Conservation (phyloP, 2,329 filamentous ascomycete species). For the Scedosporium aurantiacum region DNA sequence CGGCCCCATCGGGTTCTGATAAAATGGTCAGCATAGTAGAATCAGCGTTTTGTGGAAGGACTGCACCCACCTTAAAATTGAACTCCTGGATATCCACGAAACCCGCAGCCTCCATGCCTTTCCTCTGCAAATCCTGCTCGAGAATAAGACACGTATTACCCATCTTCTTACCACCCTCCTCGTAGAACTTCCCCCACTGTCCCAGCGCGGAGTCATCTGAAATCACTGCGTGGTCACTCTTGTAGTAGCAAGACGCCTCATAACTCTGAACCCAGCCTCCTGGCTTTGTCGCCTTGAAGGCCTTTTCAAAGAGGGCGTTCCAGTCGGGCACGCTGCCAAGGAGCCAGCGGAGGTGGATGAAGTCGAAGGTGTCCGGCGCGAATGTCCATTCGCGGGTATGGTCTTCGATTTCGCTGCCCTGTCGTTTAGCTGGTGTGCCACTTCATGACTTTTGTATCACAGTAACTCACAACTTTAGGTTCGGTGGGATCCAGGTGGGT, state of each 20-base stretch:
- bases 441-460: neutral
- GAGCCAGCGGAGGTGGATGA: constrained; percentile 48
- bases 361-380: constrained; percentile 36
- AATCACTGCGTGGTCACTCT: constrained; percentile 16
- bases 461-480: constrained; percentile 17
- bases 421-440: neutral
- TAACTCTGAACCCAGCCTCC: constrained; percentile 11
- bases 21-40: neutral
- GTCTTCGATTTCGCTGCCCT: constrained; percentile 20
- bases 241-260: constrained; percentile 8
- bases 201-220: constrained; percentile 2
- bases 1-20: constrained; percentile 15
- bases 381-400: constrained; percentile 31
- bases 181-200: constrained; percentile 8
- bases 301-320: constrained; percentile 38
- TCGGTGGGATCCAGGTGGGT: constrained; percentile 36
- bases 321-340: constrained; percentile 47
- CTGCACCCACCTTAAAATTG: constrained; percentile 3
- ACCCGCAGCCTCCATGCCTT: constrained; percentile 8
- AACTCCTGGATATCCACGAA: constrained; percentile 8
- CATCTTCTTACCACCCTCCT: constrained; percentile 7
- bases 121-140: constrained; percentile 7
- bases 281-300: constrained; percentile 25
- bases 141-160: constrained; percentile 4
- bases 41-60: neutral